Base-by-base conservation (phyloP, 768 basidiomycete species). In the Suillus plorans region DNA sequence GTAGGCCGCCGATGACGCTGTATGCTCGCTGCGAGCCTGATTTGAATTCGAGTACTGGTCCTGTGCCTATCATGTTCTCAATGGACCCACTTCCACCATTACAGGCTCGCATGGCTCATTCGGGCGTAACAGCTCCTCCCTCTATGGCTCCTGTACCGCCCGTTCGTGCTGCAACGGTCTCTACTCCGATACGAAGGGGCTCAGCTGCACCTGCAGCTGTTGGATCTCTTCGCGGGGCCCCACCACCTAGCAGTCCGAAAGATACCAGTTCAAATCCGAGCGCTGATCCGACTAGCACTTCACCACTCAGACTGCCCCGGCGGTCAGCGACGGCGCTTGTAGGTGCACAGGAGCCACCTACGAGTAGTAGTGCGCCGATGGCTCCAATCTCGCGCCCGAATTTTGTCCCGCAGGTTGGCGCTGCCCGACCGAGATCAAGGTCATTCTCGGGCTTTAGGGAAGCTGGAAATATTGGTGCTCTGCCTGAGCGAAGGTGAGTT, bases 371-470 rank as follows among this genome's bases (percentile, higher is more conserved):
- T 16, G 41, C 58, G 53, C 62, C 42, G 65, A 18, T 63, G 39
- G 57, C 22, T 41, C 75, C 76, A 22, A 70, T 90, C 34, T 88
- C 84, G 0, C 75, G 89, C 16, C 80, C 88, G 0, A 88, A 89
- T 56, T 91, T 92, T 70, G 80, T 85, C 63, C 90, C 91, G 0
- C 82, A 82, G 63, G 79, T 78, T 10, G 79, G 81, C 8, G 80
- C 80, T 3, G 69, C 78, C 10, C 77, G 92, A 7, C 85, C 83
- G 16, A 76, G 84, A 6, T 92, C 92, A 5, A 74, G 91, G 59
- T 92, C 90, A 25, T 94, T 94, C 71, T 92, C 91, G 10, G 89
- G 85, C 3, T 89, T 92, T 74, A 84, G 86, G 60, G 78, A 81
- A 5, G 69, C 74, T 5, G 62, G 61, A 1, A 55, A 61, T 58